phyloP scores from a whole-genome alignment of 73 alveolate genomes.

The Paramecium tetraurelia region DNA sequence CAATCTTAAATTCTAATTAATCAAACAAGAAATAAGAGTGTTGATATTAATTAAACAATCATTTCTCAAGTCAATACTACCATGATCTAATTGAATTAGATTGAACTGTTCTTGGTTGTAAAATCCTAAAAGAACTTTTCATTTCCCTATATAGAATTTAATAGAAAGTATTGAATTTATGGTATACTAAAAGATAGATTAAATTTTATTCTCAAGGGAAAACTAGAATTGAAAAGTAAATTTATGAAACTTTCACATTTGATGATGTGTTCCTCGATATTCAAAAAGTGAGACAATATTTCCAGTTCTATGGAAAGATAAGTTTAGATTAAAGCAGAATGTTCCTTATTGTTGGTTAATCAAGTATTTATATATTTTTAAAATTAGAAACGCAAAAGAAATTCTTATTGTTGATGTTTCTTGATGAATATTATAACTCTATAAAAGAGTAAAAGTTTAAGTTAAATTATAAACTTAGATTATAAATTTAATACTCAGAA shows the following conservation, averaged over 20 bases:
- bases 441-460: background rate
- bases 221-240: background rate
- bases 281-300: background rate
- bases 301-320: background rate
- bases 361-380: background rate
- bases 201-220: background rate
- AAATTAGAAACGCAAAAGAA: background rate
- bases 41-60: background rate
- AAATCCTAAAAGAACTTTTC: background rate
- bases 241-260: background rate
- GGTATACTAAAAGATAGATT: background rate
- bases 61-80: background rate
- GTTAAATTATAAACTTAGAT: background rate
- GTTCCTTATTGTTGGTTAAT: background rate
- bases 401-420: background rate
- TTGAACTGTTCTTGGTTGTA: background rate
- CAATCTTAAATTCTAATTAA: background rate
- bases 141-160: background rate
- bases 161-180: background rate
- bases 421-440: background rate
- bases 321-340: constrained; percentile 20
- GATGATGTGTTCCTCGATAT: background rate
- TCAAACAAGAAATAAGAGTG: background rate
- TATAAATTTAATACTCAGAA: background rate
- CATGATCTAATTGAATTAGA: background rate